Base-by-base conservation (phyloP, 2,329 filamentous ascomycete species). In the Gnomoniopsis sp. region DNA sequence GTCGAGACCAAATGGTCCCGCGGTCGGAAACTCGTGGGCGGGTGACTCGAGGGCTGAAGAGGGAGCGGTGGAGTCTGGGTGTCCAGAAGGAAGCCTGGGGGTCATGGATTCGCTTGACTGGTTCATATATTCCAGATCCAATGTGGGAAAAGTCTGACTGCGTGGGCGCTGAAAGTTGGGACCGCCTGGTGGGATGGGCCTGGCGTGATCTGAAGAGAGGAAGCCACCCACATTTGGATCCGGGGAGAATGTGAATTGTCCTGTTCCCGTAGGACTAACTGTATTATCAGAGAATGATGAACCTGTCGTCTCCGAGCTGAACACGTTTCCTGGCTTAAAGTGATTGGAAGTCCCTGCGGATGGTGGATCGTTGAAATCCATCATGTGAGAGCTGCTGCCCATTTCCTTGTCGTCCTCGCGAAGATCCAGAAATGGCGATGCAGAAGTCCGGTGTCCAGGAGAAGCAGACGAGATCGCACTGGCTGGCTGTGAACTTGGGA, bases 141-240 rank as follows among this genome's bases (percentile, higher is more conserved):
- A 76, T 48, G 88, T 86, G 1, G 92, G 91, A 63, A 96, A 92
- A 0, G 91, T 96, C 72, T 96, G 91, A 71, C 90, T 95, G 68
- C 91, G 83, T n/a, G 90, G 90, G 57, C 91, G 83, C 66, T 89
- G 88, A 64, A 88, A 86, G 66, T 84, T 85, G 22, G 58, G 66
- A 34, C 69, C 75, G 6, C 58, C 61, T 2, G 68, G 68, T 4
- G 71, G 71, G 10, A 75, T 65, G 8, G 56, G 59, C 15, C 57
- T 43, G 43, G 57, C 57, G 33, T 73, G 71, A 44, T 81, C 78
- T 46, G 73, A 64, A 0, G 71, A 59, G 23, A 76, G 66, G 69
- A 93, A 95, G 1, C 85, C 83, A 55, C 87, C 88, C 3, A 81
- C 80, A 59, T 86, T 86, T 14, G 86, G 81, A 64, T 95, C 88